Conservation (phyloP, 108 stramenopile genomes). For the Cylindrotheca fusiformis region DNA sequence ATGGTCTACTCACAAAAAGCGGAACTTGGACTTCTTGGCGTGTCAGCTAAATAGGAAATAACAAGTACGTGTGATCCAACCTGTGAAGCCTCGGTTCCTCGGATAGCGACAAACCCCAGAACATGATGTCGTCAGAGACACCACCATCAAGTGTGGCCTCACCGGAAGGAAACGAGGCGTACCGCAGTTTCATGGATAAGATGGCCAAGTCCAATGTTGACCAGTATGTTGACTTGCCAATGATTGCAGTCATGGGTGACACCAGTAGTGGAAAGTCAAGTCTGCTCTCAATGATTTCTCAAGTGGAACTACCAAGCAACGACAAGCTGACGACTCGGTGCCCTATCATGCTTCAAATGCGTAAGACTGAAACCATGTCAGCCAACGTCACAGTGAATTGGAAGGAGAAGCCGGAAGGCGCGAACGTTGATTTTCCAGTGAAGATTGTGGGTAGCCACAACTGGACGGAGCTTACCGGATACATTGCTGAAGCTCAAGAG, state of each 20-base stretch:
- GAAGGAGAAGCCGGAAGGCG: slow-evolving; percentile 10
- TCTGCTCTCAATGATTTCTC: slow-evolving; percentile 5
- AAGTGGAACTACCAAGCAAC: slow-evolving; percentile 39
- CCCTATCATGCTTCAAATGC: slow-evolving; percentile 26
- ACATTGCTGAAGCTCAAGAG: slow-evolving; percentile 3
- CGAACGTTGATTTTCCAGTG: neutral
- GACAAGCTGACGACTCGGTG: slow-evolving; percentile 47
- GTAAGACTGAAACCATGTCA: neutral
- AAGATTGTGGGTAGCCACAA: neutral
- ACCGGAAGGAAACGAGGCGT: slow-evolving; percentile 27
- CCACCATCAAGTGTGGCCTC: too few species aligned
- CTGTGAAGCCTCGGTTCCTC: too few species aligned
- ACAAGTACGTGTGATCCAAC: too few species aligned
- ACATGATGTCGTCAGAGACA: too few species aligned
- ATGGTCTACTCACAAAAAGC: too few species aligned
- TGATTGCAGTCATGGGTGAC: slow-evolving; percentile 45
- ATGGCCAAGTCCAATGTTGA: slow-evolving; percentile 16
- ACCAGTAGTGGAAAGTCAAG: slow-evolving; percentile 24
- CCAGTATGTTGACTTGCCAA: slow-evolving; percentile 34
- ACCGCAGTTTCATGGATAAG: slow-evolving; percentile 29
- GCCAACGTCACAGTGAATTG: slow-evolving; percentile 15
- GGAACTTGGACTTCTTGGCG: too few species aligned
- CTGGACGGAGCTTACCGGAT: slow-evolving; percentile 4
- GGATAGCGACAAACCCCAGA: too few species aligned
- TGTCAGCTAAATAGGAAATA: too few species aligned